phyloP scores from a whole-genome alignment of 768 basidiomycete species.

The Leccinellum albellum region DNA sequence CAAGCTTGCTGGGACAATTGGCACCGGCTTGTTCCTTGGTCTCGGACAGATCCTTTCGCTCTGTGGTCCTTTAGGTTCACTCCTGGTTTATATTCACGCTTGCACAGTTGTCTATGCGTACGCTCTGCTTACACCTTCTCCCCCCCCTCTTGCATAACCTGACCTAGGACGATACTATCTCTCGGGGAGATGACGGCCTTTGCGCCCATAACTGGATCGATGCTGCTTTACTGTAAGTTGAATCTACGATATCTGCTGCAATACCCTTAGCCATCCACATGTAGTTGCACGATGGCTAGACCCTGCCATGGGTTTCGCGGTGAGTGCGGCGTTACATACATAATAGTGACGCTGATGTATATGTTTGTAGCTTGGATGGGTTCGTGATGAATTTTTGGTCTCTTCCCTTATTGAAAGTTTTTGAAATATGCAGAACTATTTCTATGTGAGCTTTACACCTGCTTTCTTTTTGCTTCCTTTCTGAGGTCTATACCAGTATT shows the following conservation, averaged over 20 bases:
- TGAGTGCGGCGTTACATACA: constrained; percentile 5
- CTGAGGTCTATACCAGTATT: constrained; percentile 5
- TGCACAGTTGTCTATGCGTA: constrained; percentile 29
- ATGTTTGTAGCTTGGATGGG: constrained; percentile 23
- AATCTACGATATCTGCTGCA: neutral
- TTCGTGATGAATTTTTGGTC: neutral
- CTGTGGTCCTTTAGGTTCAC: constrained; percentile 28
- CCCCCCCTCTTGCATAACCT: neutral
- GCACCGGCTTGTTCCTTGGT: constrained; percentile 31
- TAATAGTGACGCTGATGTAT: neutral
- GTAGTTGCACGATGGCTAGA: constrained; percentile 33
- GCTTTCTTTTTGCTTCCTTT: neutral
- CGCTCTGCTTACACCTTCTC: neutral
- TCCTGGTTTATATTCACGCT: constrained; percentile 27
- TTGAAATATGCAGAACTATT: constrained; percentile 29
- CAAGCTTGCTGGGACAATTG: constrained; percentile 29
- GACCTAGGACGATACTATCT: constrained; percentile 27
- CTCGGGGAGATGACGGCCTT: constrained; percentile 30
- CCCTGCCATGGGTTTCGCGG: constrained; percentile 30
- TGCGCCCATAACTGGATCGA: constrained; percentile 28
- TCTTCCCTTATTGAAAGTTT: neutral
- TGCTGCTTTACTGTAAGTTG: constrained; percentile 27
- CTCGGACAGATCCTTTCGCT: constrained; percentile 26
- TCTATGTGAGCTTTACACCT: constrained; percentile 21
- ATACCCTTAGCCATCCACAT: neutral